Evolutionary conservation across 2,329 filamentous ascomycete species (phyloP).

Genomic region (Colletotrichum navitas): DNA sequence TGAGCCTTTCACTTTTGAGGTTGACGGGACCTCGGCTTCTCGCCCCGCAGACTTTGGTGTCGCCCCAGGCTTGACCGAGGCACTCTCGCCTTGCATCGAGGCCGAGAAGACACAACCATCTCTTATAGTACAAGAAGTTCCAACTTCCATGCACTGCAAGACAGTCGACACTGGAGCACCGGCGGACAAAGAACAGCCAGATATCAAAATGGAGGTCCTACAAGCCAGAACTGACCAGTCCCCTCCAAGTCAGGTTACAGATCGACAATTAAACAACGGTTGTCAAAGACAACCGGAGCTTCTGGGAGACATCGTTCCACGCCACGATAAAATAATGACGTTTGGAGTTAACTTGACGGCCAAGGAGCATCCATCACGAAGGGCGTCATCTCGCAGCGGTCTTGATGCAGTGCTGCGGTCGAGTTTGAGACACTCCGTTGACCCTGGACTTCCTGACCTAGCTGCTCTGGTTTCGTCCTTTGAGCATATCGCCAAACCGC

Average conservation of each 20-base stretch:
- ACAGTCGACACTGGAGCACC: not conserved
- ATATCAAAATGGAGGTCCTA: no score
- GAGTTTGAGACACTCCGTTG: slow-evolving; percentile 40
- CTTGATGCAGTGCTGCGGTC: slow-evolving; percentile 28
- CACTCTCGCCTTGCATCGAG: not conserved
- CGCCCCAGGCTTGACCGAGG: not conserved
- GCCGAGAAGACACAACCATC: not conserved
- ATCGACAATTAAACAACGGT: not conserved
- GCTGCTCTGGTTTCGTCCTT: slow-evolving; percentile 49
- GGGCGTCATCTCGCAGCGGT: slow-evolving; percentile 13
- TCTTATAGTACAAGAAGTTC: not conserved
- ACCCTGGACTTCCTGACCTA: slow-evolving; percentile 47
- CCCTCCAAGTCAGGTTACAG: not conserved
- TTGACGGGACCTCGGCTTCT: slow-evolving; percentile 8
- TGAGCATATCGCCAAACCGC: slow-evolving; percentile 46
- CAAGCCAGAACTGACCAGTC: not conserved
- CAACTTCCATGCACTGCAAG: not conserved
- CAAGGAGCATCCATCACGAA: not conserved
- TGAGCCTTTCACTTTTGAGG: slow-evolving; percentile 21
- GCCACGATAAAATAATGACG: not conserved
- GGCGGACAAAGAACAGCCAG: not conserved
- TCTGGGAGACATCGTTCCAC: not conserved
- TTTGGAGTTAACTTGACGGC: not conserved
- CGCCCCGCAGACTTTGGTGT: no score
- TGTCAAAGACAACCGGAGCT: not conserved